Percentiles rank a stretch among this genome's conserved stretches.
Evolutionary conservation across 371 early-diverging fungal genomes (phyloP).

Genomic region (Mortierella sp.): DNA sequence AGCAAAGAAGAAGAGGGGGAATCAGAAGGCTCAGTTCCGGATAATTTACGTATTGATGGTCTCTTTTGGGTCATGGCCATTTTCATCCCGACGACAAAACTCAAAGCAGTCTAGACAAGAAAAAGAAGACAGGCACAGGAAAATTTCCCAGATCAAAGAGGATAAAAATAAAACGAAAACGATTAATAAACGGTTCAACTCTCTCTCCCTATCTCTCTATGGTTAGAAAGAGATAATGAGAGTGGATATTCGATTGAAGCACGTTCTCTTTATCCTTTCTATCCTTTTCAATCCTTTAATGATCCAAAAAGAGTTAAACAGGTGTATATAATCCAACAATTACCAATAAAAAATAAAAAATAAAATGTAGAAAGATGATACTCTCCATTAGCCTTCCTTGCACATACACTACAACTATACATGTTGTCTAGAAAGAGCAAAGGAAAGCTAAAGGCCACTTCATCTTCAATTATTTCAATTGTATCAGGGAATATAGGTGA

Average conservation of each 20-base stretch:
- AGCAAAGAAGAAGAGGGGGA: background rate
- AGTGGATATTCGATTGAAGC: background rate
- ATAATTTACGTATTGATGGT: constrained; percentile 8
- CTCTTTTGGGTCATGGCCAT: constrained; percentile 42
- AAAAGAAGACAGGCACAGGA: too few relatives aligned
- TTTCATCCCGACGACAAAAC: constrained; percentile 34
- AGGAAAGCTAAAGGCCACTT: too few relatives aligned
- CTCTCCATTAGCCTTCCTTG: background rate
- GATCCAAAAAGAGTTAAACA: constrained; percentile 1
- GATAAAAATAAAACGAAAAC: background rate
- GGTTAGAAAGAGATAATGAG: background rate
- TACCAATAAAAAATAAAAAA: background rate
- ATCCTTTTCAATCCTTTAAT: constrained; percentile 10
- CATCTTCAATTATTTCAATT: too few relatives aligned
- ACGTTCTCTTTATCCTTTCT: background rate
- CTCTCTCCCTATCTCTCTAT: too few relatives aligned
- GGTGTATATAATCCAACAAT: background rate
- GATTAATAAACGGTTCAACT: background rate
- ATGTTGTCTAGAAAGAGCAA: too few relatives aligned
- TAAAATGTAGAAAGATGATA: background rate
- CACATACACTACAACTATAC: background rate
- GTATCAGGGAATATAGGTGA: too few relatives aligned
- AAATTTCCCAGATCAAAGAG: background rate
- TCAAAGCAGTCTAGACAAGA: constrained; percentile 32
- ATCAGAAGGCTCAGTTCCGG: background rate